Evolutionary conservation across 495 filamentous ascomycete species (phyloP).

Genomic region (Xylaria grammica): DNA sequence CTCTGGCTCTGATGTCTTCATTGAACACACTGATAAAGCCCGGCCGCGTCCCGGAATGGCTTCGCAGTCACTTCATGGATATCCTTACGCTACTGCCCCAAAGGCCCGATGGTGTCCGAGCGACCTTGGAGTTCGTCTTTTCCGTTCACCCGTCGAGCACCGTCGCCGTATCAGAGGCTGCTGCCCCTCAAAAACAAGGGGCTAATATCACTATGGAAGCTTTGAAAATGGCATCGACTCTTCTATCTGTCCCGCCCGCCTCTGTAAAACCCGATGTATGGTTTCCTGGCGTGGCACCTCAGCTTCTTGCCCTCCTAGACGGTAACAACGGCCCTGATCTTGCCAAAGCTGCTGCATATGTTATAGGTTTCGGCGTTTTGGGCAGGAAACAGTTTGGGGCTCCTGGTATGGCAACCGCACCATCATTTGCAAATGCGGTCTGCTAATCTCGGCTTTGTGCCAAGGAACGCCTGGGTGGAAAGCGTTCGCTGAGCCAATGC

Average conservation of each 20-base stretch:
- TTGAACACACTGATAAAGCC: slow-evolving; percentile 54
- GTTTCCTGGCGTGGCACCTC: slow-evolving; percentile 68
- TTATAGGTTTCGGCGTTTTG: slow-evolving; percentile 76
- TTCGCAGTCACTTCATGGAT: slow-evolving; percentile 59
- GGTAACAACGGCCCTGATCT: slow-evolving; percentile 68
- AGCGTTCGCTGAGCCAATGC: slow-evolving; percentile 68
- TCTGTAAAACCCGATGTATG: slow-evolving; percentile 61
- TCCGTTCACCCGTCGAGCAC: slow-evolving; percentile 59
- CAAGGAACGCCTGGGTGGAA: slow-evolving; percentile 69
- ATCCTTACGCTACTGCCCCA: slow-evolving; percentile 67
- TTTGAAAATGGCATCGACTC: slow-evolving; percentile 65
- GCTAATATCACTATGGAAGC: slow-evolving; percentile 75
- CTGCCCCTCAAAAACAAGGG: slow-evolving; percentile 53
- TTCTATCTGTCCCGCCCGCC: slow-evolving; percentile 68
- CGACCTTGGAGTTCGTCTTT: slow-evolving; percentile 74
- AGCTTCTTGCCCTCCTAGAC: slow-evolving; percentile 70
- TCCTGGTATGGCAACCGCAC: slow-evolving; percentile 54
- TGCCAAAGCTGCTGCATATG: slow-evolving; percentile 68
- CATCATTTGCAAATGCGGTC: neutral
- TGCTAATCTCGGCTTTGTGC: slow-evolving; percentile 10
- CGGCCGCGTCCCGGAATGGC: slow-evolving; percentile 49
- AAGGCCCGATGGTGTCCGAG: slow-evolving; percentile 67
- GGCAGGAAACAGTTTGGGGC: slow-evolving; percentile 70
- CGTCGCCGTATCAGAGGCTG: slow-evolving; percentile 43
- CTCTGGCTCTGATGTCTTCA: slow-evolving; percentile 48